phyloP scores from a whole-genome alignment of 768 basidiomycete genomes.

The Cubamyces sp. region DNA sequence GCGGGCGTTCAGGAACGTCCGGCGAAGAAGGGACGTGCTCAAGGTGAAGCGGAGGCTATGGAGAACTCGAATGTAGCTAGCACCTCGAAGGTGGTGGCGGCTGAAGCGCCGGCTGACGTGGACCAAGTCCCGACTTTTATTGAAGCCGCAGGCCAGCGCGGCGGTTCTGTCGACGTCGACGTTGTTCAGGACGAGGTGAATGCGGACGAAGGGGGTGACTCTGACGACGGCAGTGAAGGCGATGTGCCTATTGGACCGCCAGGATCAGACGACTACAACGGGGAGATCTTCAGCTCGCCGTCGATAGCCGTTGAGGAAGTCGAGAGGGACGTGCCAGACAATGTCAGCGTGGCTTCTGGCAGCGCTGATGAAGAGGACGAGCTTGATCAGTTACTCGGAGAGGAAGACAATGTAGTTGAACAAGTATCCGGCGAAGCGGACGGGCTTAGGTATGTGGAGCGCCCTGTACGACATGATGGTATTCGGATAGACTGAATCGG shows the following conservation, averaged over 20 bases:
- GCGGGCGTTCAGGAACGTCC: background rate
- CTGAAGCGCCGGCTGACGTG: background rate
- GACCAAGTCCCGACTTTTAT: background rate
- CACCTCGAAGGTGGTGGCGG: background rate
- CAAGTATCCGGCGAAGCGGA: background rate
- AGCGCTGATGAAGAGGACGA: background rate
- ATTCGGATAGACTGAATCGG: no score
- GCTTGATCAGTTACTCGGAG: constrained; percentile 3
- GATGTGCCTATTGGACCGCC: constrained; percentile 6
- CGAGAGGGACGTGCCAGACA: background rate
- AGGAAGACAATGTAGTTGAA: background rate
- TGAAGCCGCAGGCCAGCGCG: background rate
- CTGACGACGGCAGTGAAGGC: background rate
- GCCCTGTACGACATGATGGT: background rate
- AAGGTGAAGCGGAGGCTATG: background rate
- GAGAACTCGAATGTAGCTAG: background rate
- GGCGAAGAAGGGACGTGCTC: constrained; percentile 11
- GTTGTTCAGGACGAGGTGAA: background rate
- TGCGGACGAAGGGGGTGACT: background rate
- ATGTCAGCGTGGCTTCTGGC: background rate
- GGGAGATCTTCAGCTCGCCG: constrained; percentile 16
- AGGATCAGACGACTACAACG: constrained; percentile 18
- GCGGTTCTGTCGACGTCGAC: background rate
- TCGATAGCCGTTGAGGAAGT: background rate
- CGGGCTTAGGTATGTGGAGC: background rate